Base-by-base conservation (phyloP, 2,329 filamentous ascomycete genomes). In the Colletotrichum liaoningense region DNA sequence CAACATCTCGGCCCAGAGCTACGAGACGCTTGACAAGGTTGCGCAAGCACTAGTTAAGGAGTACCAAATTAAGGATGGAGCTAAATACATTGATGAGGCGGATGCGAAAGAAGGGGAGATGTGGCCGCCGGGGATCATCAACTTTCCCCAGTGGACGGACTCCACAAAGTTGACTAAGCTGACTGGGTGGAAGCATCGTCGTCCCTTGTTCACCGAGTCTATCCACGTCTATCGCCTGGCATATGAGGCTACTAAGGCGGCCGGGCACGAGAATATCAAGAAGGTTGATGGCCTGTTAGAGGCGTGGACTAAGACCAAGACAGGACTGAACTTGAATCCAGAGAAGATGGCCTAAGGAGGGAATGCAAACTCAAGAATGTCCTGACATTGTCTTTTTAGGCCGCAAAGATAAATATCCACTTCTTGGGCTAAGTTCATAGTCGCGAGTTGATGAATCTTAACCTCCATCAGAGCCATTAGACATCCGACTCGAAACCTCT, bases 1-100 rank as follows among this genome's bases (percentile, higher is more conserved):
- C 74, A 88, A 88, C 75, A 83, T 88, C 54, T 88, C 86, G 2
- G 80, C 80, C 0, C 72, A 79, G 28, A 75, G 79, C 5, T 88
- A 87, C 75, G 86, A 88, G 77, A 88, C 85, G 0, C 75, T 84
- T 0, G 75, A 76, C 0, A 81, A 86, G 56, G 77, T 88, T 4
- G 78, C 79, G 4, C 63, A 73, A 4, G 84, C 84, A 1, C 73
- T 88, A 19, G 81, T 79, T 4, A 72, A 74, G 11, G 84, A 86
- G 72, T 88, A 87, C 71, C 79, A 77, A 0, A 81, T 87, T 49
- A 38, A 69, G 2, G 78, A 74, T 1, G 82, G 81, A 0, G 77
- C 80, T 1, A 75, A 74, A 22, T 83, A 80, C 33, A 64, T 80
- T 2, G 69, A 76, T 1, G 33, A 63, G 0, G 72, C 73, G 6